Conservation (phyloP, 2,329 filamentous ascomycete species). For the Gyromitra esculenta region DNA sequence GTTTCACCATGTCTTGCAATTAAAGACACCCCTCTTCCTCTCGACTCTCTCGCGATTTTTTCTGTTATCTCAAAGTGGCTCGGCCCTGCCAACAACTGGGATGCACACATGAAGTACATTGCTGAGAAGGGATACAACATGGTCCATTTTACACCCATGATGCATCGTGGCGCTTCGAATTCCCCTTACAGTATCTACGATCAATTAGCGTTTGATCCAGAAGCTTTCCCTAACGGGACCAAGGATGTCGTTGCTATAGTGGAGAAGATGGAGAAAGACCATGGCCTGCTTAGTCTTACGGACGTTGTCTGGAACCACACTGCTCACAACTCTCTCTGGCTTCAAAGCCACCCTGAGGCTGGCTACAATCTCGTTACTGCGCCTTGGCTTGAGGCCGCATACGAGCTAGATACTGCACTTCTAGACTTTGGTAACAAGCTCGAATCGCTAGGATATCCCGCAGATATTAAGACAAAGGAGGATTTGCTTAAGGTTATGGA, state of each 20-base stretch:
- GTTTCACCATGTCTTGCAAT: slow-evolving; percentile 83
- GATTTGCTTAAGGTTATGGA: slow-evolving; percentile 86
- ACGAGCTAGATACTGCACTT: slow-evolving; percentile 69
- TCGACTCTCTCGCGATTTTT: slow-evolving; percentile 89
- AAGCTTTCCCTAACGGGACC: slow-evolving; percentile 84
- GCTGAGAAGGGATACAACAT: slow-evolving; percentile 95
- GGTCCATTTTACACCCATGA: slow-evolving; percentile 96
- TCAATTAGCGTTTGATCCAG: slow-evolving; percentile 85
- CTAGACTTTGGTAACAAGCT: slow-evolving; percentile 75
- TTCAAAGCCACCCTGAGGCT: slow-evolving; percentile 91
- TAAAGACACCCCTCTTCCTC: slow-evolving; percentile 76
- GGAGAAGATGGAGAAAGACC: slow-evolving; percentile 80
- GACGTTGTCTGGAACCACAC: slow-evolving; percentile 99
- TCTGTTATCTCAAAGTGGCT: slow-evolving; percentile 98
- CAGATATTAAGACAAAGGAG: slow-evolving; percentile 73
- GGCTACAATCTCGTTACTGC: slow-evolving; percentile 94
- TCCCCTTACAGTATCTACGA: slow-evolving; percentile 97
- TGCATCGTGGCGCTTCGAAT: slow-evolving; percentile 87
- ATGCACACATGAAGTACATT: slow-evolving; percentile 87
- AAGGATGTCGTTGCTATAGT: slow-evolving; percentile 81
- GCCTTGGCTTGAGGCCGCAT: slow-evolving; percentile 76
- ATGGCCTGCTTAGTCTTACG: slow-evolving; percentile 86
- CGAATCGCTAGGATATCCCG: slow-evolving; percentile 76
- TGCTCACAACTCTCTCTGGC: slow-evolving; percentile 92
- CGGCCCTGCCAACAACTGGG: slow-evolving; percentile 89